phyloP scores from a whole-genome alignment of 352 stramenopile genomes.

The Globisporangium orthogonon region DNA sequence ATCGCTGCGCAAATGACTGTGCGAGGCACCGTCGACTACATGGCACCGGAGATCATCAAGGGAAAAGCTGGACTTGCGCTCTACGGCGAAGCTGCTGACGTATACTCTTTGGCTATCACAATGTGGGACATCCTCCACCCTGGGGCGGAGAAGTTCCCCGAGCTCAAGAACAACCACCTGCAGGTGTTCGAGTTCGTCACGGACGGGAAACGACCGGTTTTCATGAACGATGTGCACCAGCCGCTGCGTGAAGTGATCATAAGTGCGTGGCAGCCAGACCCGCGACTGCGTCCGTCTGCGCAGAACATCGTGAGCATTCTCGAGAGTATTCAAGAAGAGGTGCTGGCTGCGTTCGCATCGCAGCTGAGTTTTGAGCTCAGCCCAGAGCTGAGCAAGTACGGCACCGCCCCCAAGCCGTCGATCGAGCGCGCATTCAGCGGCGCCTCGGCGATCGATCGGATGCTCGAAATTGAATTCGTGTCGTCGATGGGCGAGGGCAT shows the following conservation, averaged over 20 bases:
- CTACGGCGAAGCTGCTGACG: conserved; percentile 63
- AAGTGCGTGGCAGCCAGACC: conserved; percentile 13
- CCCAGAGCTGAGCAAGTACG: conserved; percentile 3
- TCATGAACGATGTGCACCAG: conserved; percentile 5
- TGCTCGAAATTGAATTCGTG: conserved; percentile 22
- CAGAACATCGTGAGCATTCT: conserved; percentile 19
- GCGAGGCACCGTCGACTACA: conserved; percentile 70
- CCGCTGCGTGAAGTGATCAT: conserved; percentile 18
- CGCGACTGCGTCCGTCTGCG: conserved; percentile 15
- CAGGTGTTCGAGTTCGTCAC: conserved; percentile 34
- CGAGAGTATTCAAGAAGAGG: conserved; percentile 21
- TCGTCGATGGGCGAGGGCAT: conserved; percentile 20
- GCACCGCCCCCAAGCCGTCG: neutral
- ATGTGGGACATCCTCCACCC: conserved; percentile 75
- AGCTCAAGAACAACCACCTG: conserved; percentile 24
- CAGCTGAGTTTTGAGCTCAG: conserved; percentile 5
- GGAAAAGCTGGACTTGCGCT: conserved; percentile 34
- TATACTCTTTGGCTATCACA: conserved; percentile 71
- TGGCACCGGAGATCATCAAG: conserved; percentile 78
- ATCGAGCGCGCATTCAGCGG: conserved; percentile 3
- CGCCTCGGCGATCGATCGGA: conserved; percentile 8
- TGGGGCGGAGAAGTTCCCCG: conserved; percentile 36
- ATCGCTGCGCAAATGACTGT: conserved; percentile 36
- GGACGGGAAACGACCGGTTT: conserved; percentile 25
- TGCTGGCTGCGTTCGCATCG: conserved; percentile 5